phyloP scores from a whole-genome alignment of 768 basidiomycete species.

The Coprinellus aureogranulatus region DNA sequence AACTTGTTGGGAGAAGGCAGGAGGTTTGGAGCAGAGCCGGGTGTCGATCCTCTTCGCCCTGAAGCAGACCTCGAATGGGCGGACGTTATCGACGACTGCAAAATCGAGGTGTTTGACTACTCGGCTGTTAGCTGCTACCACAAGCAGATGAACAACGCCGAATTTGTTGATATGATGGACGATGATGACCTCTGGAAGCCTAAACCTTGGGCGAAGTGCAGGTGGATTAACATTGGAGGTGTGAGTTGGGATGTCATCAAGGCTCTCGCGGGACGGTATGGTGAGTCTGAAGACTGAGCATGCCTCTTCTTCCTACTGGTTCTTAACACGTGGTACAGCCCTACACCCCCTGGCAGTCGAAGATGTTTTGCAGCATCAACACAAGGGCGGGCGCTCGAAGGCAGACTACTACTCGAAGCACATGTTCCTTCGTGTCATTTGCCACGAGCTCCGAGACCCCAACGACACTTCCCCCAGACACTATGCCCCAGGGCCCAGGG shows the following conservation, averaged over 20 bases:
- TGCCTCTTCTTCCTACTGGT: neutral
- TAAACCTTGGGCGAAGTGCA: slow-evolving; percentile 63
- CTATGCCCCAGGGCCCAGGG: slow-evolving; percentile 26
- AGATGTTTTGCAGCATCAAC: slow-evolving; percentile 56
- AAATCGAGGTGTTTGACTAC: slow-evolving; percentile 69
- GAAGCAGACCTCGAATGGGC: slow-evolving; percentile 56
- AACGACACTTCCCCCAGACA: slow-evolving; percentile 24
- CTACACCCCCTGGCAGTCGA: slow-evolving; percentile 72
- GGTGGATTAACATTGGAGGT: slow-evolving; percentile 75
- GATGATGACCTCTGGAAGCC: slow-evolving; percentile 41
- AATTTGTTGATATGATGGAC: slow-evolving; percentile 57
- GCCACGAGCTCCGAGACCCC: slow-evolving; percentile 49
- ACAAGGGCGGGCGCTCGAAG: slow-evolving; percentile 58
- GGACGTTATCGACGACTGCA: slow-evolving; percentile 57
- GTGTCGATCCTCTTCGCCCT: slow-evolving; percentile 62
- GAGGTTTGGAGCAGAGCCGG: slow-evolving; percentile 65
- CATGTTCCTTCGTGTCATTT: slow-evolving; percentile 67
- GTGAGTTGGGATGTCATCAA: slow-evolving; percentile 73
- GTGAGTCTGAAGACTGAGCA: no score
- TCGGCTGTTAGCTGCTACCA: slow-evolving; percentile 52
- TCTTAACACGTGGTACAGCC: slow-evolving; percentile 41
- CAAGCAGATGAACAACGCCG: slow-evolving; percentile 56
- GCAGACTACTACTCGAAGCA: slow-evolving; percentile 69
- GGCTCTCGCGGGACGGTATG: slow-evolving; percentile 61
- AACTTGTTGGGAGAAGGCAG: slow-evolving; percentile 32